Evolutionary conservation across 495 filamentous ascomycete genomes (phyloP), one percentile per base, ranked within the genome.

Genomic region (Bacidia rubella): DNA sequence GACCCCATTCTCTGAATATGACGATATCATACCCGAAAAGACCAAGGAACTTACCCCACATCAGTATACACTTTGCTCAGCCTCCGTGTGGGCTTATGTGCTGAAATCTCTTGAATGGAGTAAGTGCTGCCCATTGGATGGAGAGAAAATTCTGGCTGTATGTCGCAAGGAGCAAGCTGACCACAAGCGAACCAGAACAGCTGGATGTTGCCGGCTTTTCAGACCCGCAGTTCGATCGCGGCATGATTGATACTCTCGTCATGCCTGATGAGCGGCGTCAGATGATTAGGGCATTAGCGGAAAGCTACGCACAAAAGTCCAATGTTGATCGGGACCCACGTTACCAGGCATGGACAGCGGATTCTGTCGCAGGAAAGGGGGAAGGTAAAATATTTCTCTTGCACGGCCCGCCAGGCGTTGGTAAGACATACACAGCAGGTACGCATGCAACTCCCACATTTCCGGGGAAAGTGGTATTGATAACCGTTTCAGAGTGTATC

Each of bases 321-420:
- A 15, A 35, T 15, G 22, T 46, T 24, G 23, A 56, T 40, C 40
- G 22, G 24, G 5, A 47, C 17, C 19, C 26, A 12, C 27, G 24
- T 17, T 25, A 47, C 2, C 27, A 43, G 35, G 29, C 20, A 20
- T 60, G 49, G 58, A 24, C 47, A 32, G 58, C 55, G 19, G 62
- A 65, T 49, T 58, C 57, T 32, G 53, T 62, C n/a, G 40, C 49
- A 15, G 55, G 54, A 22, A 64, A 66, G 50, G 61, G 61, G 2
- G 56, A 60, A 49, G 62, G 63, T 19, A 47, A 56, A 25, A 62
- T 62, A 2, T 61, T 66, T 25, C 44, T 66, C 20, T 56, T 66
- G 3, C 62, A 66, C 52, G 63, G 63, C 5, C 35, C 44, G 15
- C 62, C 62, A 21, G 62, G 62, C 2, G 60, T 60, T n/a, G 62